Percentiles rank a stretch among this genome's conserved stretches.
Evolutionary conservation across 352 stramenopile species (phyloP).

Genomic region (Phytophthora quininea): DNA sequence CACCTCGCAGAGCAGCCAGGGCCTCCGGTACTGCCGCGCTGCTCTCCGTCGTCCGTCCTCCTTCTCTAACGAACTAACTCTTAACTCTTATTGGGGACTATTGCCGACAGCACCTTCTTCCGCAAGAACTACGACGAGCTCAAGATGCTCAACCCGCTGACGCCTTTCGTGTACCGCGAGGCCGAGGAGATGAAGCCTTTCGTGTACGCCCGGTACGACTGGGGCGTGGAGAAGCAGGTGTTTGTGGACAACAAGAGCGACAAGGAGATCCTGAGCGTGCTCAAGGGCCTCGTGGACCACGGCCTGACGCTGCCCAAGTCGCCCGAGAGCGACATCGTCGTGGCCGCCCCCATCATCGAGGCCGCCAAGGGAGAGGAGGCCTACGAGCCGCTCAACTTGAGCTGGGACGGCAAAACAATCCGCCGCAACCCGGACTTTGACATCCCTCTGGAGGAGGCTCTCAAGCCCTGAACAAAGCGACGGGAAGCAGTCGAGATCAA

Average conservation of each 20-base stretch:
- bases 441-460: conserved; percentile 70
- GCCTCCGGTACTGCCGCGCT: conserved; percentile 62
- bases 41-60: not conserved
- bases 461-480: conserved; percentile 41
- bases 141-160: conserved; percentile 89
- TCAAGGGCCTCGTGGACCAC: conserved; percentile 81
- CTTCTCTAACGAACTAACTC: not conserved
- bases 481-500: conserved; percentile 3
- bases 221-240: conserved; percentile 86
- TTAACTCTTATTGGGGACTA: too few species aligned
- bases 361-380: conserved; percentile 66
- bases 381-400: conserved; percentile 85
- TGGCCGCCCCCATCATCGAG: conserved; percentile 80
- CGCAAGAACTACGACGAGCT: conserved; percentile 88
- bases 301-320: conserved; percentile 81
- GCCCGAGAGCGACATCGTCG: conserved; percentile 81
- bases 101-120: conserved; percentile 71
- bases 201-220: conserved; percentile 87
- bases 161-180: conserved; percentile 86
- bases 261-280: conserved; percentile 76
- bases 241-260: conserved; percentile 85
- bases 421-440: conserved; percentile 88
- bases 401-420: conserved; percentile 81
- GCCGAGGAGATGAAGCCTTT: conserved; percentile 90
- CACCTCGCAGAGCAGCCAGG: conserved; percentile 83